These are phyloP conservation scores for Septoria linicola DNA, from an alignment of 2,329 filamentous ascomycete genomes.

Conservation along the genomic window DNA sequence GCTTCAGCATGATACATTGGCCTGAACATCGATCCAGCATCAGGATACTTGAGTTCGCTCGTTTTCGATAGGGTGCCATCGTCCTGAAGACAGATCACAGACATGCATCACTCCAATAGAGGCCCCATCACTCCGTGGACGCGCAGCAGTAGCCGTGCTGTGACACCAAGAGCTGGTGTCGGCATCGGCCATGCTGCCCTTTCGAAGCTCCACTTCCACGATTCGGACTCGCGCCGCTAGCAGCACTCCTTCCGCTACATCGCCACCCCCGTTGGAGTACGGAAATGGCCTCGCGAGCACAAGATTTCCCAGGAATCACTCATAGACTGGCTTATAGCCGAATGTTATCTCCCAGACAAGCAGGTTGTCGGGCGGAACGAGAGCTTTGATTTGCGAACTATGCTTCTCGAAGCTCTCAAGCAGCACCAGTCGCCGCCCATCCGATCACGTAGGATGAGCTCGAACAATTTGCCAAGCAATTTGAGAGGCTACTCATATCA, in stretches of 20 bases:
- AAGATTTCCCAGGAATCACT: slow-evolving; percentile 31
- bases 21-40: background rate
- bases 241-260: slow-evolving; percentile 8
- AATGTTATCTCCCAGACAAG: slow-evolving; percentile 29
- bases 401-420: slow-evolving; percentile 15
- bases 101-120: too few relatives aligned
- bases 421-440: slow-evolving; percentile 13
- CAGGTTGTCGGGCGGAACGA: slow-evolving; percentile 27
- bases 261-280: slow-evolving; percentile 11
- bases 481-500: slow-evolving; percentile 1
- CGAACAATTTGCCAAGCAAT: slow-evolving; percentile 9
- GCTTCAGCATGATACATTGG: background rate
- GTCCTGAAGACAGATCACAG: background rate
- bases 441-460: slow-evolving; percentile 14
- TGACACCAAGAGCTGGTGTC: background rate
- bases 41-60: background rate
- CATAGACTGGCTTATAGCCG: slow-evolving; percentile 35
- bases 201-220: slow-evolving; percentile 1
- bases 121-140: too few relatives aligned
- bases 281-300: slow-evolving; percentile 31
- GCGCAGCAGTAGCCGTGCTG: background rate
- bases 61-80: background rate
- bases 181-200: background rate
- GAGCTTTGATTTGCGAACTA: slow-evolving; percentile 11
- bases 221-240: background rate